Percentiles rank a stretch among this genome's conserved stretches.
Evolutionary conservation across 345 rosid species (phyloP).

Genomic region (Pseudoturritis turrita): DNA sequence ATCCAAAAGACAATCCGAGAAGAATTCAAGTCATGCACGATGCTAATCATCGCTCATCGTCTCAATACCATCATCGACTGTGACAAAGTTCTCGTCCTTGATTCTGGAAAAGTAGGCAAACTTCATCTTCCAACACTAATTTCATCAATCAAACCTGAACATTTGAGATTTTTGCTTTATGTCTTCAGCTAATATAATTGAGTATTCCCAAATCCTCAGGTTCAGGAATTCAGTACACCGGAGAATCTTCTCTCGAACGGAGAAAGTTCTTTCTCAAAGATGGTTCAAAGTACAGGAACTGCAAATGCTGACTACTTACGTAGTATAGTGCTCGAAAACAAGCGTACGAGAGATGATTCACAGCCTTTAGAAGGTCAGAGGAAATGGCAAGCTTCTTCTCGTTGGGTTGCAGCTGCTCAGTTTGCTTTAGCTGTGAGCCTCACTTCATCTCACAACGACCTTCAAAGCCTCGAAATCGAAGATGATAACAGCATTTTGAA

Average conservation of each 20-base stretch:
- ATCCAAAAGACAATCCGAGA: slow-evolving; percentile 98
- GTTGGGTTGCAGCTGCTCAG: slow-evolving; percentile 82
- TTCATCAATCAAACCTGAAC: background rate
- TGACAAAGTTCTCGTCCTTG: slow-evolving; percentile 84
- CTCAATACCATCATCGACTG: slow-evolving; percentile 95
- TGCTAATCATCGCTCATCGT: slow-evolving; percentile 97
- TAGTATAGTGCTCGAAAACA: slow-evolving; percentile 55
- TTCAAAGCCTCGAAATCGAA: slow-evolving; percentile 46
- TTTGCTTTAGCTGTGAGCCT: slow-evolving; percentile 71
- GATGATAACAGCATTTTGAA: slow-evolving; percentile 55
- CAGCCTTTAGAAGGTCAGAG: slow-evolving; percentile 60
- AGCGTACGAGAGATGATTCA: slow-evolving; percentile 12
- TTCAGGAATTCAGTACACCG: slow-evolving; percentile 80
- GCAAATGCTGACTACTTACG: slow-evolving; percentile 94
- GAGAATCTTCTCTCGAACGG: slow-evolving; percentile 68
- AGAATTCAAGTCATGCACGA: slow-evolving; percentile 92
- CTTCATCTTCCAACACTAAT: background rate
- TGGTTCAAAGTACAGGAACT: slow-evolving; percentile 96
- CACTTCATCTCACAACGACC: slow-evolving; percentile 65
- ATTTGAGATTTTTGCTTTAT: background rate
- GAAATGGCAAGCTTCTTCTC: slow-evolving; percentile 75
- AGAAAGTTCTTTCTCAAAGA: slow-evolving; percentile 81
- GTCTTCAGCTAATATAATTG: background rate
- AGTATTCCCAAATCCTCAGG: slow-evolving; percentile 39
- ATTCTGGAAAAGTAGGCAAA: slow-evolving; percentile 73